These are phyloP conservation scores for Paracorniculantispora psalliotae DNA, from an alignment of 2,329 filamentous ascomycete species.

Conservation along the genomic window DNA sequence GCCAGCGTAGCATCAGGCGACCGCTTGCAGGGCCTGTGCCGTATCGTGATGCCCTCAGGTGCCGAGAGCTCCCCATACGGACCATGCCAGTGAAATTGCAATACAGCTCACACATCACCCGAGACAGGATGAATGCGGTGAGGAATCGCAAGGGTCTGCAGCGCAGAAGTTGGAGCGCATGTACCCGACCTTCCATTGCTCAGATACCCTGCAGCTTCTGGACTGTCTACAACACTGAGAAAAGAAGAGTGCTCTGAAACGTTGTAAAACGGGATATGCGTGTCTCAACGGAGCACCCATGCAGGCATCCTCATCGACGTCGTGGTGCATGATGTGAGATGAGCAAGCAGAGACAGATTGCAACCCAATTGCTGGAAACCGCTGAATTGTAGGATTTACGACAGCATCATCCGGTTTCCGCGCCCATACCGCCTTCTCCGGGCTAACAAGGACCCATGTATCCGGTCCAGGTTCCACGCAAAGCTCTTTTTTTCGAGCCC, in stretches of 20 bases:
- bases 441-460: background rate
- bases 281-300: background rate
- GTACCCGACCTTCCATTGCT: background rate
- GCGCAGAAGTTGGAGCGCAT: background rate
- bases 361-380: background rate
- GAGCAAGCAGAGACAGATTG: background rate
- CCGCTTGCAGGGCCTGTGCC: background rate
- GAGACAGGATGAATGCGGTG: conserved; percentile 7
- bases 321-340: background rate
- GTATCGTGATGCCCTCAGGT: background rate
- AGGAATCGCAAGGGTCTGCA: background rate
- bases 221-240: no score
- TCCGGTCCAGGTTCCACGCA: background rate
- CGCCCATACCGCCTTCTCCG: background rate
- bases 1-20: background rate
- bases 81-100: background rate
- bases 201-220: background rate
- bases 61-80: background rate
- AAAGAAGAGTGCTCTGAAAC: background rate
- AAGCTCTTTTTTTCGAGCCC: background rate
- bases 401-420: background rate
- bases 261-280: background rate
- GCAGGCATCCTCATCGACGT: background rate
- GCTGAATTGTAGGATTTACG: background rate
- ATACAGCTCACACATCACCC: background rate